These are phyloP conservation scores for Septoria petroselini DNA, from an alignment of 2,329 filamentous ascomycete species.

Conservation along the genomic window DNA sequence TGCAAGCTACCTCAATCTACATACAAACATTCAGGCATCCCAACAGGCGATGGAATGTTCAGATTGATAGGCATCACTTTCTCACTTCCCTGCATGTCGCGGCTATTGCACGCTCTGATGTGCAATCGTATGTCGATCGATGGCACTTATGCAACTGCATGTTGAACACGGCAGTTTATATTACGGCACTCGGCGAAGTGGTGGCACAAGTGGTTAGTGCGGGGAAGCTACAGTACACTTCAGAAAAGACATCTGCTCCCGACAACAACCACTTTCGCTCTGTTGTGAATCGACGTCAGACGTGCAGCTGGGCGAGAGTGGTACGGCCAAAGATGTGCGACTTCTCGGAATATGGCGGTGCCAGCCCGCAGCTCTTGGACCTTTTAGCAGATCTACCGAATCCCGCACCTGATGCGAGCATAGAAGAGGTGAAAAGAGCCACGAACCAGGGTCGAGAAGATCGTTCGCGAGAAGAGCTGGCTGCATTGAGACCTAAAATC, in stretches of 20 bases:
- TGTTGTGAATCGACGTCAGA: no score
- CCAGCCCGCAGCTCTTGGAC: conserved; percentile 16
- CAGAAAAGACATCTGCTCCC: not conserved
- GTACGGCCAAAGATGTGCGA: conserved; percentile 14
- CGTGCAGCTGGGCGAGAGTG: no score
- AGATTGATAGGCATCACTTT: no score
- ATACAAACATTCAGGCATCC: no score
- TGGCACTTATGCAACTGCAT: not conserved
- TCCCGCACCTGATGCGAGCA: conserved; percentile 8
- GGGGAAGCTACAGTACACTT: not conserved
- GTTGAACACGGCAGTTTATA: not conserved
- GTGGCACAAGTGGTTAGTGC: not conserved
- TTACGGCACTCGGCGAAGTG: not conserved
- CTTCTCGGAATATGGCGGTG: conserved; percentile 23
- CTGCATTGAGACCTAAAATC: conserved; percentile 7
- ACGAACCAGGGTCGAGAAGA: conserved; percentile 21
- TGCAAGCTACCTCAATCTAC: not conserved
- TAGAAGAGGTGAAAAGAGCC: conserved; percentile 18
- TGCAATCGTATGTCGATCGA: no score
- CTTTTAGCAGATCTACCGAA: conserved; percentile 16
- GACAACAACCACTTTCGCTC: not conserved
- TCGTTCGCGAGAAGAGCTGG: conserved; percentile 13
- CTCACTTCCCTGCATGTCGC: no score
- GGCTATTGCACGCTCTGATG: not conserved
- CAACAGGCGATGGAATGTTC: no score